Base-by-base conservation (phyloP, 129 eudicot species). In the Escallonia herrerae region DNA sequence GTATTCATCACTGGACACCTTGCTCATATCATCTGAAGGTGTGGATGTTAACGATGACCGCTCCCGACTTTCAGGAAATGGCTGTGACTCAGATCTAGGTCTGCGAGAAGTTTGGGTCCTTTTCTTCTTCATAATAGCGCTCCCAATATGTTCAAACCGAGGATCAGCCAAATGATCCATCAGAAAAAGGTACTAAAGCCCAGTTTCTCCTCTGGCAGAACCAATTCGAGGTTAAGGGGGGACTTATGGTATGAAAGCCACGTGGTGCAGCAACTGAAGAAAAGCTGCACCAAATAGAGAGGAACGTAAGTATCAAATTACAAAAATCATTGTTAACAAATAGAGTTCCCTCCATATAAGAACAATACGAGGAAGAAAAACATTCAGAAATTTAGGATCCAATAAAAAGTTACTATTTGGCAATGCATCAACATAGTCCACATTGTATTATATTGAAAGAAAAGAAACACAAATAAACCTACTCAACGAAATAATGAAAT, bases 1-100 rank as follows among this genome's bases (percentile, higher is more conserved):
- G 47, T 78, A 80, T 66, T 88, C 98, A 60, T 88, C 91, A 62
- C 96, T 89, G 5, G 96, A 88, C 53, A 74, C 83, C 76, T 83
- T 85, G 49, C 82, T 64, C 58, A 56, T 64, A 63, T 91, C 97
- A 80, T 91, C 95, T 33, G 90, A 84, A 56, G 74, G 75, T 45
- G 90, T 68, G 3, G 84, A 68, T 47, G 85, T 76, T 65, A 63
- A 74, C 49, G 86, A 74, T 33, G 89, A 76, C 54, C 46, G 72
- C 14, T 83, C 87, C 49, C 71, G 78, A 76, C 65, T 68, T 56
- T 73, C 81, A 42, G 74, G 66, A 15, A 74, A 67, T 9, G 77
- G 67, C 60, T 70, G 88, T 33, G 72, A 69, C 59, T 90, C 90
- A 7, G 95, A 94, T 79, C 79, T 79, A 67, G 95, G 98, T 22